phyloP scores from a whole-genome alignment of 2,329 filamentous ascomycete species.

The Sordariomycetes sp. region DNA sequence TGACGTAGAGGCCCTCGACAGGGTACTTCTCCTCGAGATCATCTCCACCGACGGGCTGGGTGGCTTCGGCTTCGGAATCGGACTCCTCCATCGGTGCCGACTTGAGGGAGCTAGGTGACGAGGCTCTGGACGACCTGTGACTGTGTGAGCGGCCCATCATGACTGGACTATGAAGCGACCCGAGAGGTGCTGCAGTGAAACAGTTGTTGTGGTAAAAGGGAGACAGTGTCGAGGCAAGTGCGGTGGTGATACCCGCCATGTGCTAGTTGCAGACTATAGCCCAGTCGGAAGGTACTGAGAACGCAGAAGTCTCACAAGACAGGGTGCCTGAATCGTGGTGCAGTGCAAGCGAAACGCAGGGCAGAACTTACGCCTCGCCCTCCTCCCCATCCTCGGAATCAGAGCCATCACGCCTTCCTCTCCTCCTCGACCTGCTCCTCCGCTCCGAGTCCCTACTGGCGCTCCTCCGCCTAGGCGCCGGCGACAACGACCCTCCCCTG shows the following conservation, averaged over 20 bases:
- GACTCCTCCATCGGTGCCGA: constrained; percentile 88
- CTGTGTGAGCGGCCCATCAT: neutral
- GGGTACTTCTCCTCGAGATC: constrained; percentile 61
- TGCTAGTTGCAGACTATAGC: neutral
- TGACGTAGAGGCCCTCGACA: constrained; percentile 75
- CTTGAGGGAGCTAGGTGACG: constrained; percentile 60
- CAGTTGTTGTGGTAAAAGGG: neutral
- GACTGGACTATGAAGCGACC: neutral
- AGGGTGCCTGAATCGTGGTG: neutral
- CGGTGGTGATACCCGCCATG: neutral
- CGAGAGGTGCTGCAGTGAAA: neutral
- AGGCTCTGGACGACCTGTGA: constrained; percentile 53
- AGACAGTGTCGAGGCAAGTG: neutral
- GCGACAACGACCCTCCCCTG: constrained; percentile 40
- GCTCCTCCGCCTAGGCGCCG: constrained; percentile 22
- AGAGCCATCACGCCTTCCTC: constrained; percentile 17
- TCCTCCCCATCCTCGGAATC: constrained; percentile 58
- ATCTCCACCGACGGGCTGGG: constrained; percentile 27
- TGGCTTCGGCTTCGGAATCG: constrained; percentile 46
- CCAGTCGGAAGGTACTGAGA: neutral
- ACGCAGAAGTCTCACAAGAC: neutral
- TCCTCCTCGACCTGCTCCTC: constrained; percentile 8
- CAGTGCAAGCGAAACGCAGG: neutral
- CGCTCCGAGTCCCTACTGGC: constrained; percentile 9
- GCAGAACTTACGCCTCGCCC: constrained; percentile 23